Evolutionary conservation across 495 filamentous ascomycete species (phyloP), one percentile per base, ranked within the genome.

Genomic region (Lophiotrema nucula): DNA sequence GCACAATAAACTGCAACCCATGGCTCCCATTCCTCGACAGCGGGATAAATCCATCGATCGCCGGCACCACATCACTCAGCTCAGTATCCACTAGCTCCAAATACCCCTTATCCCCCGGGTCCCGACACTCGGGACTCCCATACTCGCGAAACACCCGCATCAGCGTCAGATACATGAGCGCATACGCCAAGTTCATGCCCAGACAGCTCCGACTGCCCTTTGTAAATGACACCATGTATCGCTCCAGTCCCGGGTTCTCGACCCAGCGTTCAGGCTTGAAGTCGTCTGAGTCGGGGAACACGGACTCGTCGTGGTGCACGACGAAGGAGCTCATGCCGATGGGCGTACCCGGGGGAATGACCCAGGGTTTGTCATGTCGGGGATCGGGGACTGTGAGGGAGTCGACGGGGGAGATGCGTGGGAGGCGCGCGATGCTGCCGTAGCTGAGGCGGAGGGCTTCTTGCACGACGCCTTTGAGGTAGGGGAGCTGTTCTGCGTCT

Each of bases 231-330:
- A 49, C 19, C 6, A 25, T 10, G 19, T 49, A 27, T 19, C 25
- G 18, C 8, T 28, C 13, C 12, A 49, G 19, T 10, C 46, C 12
- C 6, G 46, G 19, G n/a, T 25, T 33, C 6, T 25, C 26, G 8
- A 70, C 59, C 77, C 76, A 80, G 18, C 77, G 69, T 54, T 78
- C 76, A 0, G 76, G 77, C 0, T 68, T 44, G 56, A 77, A 80
- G 8, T 8, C 31, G n/a, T 35, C 31, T 8, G 31, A n/a, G n/a
- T 35, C 31, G 31, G 31, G 31, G n/a, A 35, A 35, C 31, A 35
- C 31, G 8, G 8, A n/a, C 31, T 8, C 8, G n/a, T 35, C n/a
- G n/a, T n/a, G 31, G 31, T 35, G 31, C 8, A 35, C n/a, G 8
- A 35, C n/a, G 8, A 35, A 8, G 8, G 31, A 35, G 31, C n/a